Evolutionary conservation across 345 rosid genomes (phyloP).

Genomic region (Citrus sinensis): DNA sequence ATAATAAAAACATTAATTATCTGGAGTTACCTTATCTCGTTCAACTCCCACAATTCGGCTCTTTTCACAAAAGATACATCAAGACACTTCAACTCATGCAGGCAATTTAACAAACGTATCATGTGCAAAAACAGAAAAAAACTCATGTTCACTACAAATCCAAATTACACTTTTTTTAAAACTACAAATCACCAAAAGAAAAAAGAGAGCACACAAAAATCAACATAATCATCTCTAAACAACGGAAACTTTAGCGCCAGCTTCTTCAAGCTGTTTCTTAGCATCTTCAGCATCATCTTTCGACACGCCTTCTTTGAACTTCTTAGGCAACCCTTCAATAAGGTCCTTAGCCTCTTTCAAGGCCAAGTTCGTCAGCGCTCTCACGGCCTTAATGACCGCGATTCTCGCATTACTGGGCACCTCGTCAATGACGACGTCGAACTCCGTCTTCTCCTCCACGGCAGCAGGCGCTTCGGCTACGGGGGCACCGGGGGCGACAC

Average conservation of each 20-base stretch:
- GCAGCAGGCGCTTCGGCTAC: constrained; percentile 35
- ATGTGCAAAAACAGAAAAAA: background rate
- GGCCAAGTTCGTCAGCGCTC: constrained; percentile 72
- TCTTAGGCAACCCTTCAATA: constrained; percentile 85
- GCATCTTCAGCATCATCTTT: constrained; percentile 91
- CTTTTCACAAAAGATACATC: background rate
- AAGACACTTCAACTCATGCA: background rate
- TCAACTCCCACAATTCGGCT: background rate
- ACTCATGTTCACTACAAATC: background rate
- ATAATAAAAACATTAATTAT: too few species aligned
- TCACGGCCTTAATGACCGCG: constrained; percentile 75
- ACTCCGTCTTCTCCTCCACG: constrained; percentile 74
- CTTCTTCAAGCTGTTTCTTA: constrained; percentile 83
- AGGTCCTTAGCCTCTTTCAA: constrained; percentile 89
- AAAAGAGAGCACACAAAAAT: background rate
- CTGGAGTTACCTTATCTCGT: background rate
- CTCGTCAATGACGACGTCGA: constrained; percentile 74
- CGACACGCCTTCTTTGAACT: constrained; percentile 66
- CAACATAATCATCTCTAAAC: constrained; percentile 20
- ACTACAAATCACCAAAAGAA: background rate
- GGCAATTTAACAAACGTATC: constrained; percentile 2
- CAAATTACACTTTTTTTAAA: background rate
- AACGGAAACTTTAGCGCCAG: constrained; percentile 71
- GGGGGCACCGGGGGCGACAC: constrained; percentile 29
- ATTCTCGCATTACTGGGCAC: constrained; percentile 76